Percentiles rank a stretch among this genome's conserved stretches.
These are phyloP conservation scores for Talaromyces nanjingensis DNA, from an alignment of 495 filamentous ascomycete species.

Conservation along the genomic window DNA sequence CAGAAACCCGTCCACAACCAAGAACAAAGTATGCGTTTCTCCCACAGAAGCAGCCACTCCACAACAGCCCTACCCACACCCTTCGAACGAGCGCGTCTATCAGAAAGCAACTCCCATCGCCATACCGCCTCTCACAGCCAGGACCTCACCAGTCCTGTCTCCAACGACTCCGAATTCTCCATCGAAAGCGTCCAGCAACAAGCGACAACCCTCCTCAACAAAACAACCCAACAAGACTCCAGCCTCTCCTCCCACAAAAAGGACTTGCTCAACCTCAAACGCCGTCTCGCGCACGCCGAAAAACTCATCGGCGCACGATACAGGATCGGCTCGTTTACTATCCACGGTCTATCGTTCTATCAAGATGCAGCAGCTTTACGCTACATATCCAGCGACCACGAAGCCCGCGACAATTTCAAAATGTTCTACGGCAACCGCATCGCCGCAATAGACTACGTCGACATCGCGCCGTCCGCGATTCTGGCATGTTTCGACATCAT, in stretches of 20 bases:
- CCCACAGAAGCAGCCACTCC: not conserved
- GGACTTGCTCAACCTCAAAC: slow-evolving; percentile 1
- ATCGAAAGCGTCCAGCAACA: not conserved
- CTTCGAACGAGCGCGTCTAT: not conserved
- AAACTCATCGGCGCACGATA: not conserved
- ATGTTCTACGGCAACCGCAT: slow-evolving; percentile 4
- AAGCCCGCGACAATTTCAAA: not conserved
- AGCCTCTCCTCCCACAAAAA: not conserved
- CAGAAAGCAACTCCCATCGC: not conserved
- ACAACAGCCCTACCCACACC: not conserved
- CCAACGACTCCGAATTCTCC: not conserved
- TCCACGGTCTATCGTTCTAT: not conserved
- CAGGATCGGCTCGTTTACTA: not conserved
- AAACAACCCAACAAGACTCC: not conserved
- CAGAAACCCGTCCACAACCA: not conserved
- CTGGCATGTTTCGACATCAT: not conserved
- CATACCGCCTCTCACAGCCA: not conserved
- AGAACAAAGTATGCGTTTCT: not conserved
- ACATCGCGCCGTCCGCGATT: not conserved
- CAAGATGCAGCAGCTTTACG: slow-evolving; percentile 1
- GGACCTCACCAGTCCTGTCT: not conserved
- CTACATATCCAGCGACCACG: not conserved
- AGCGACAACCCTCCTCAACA: not conserved
- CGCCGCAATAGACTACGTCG: not conserved
- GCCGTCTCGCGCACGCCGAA: slow-evolving; percentile 2